Evolutionary conservation across 495 filamentous ascomycete species (phyloP).

Genomic region (Hyaloscypha hepaticicola): DNA sequence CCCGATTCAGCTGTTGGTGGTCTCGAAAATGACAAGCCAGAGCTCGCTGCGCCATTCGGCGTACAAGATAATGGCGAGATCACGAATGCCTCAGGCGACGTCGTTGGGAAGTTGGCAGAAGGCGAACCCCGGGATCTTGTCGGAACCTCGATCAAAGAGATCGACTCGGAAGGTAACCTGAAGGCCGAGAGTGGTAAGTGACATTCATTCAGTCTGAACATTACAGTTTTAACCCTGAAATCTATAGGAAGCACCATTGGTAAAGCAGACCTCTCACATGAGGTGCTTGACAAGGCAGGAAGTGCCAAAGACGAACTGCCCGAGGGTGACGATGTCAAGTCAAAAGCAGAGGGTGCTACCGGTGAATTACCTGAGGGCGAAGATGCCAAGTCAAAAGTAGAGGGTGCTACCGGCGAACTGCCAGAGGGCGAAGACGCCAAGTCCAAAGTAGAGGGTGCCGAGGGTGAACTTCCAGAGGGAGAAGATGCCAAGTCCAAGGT

Average conservation of each 20-base stretch:
- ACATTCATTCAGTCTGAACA: background rate
- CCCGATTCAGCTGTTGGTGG: conserved; percentile 22
- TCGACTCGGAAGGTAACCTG: conserved; percentile 64
- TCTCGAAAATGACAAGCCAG: conserved; percentile 21
- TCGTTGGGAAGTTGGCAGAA: conserved; percentile 58
- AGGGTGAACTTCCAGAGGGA: conserved; percentile 21
- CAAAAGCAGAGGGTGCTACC: conserved; percentile 37
- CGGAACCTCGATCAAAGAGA: conserved; percentile 57
- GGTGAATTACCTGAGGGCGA: conserved; percentile 28
- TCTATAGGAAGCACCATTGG: conserved; percentile 64
- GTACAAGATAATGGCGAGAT: conserved; percentile 57
- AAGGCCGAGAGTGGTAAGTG: conserved; percentile 58
- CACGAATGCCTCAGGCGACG: conserved; percentile 51
- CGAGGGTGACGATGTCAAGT: too few relatives aligned
- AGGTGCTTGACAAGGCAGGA: too few relatives aligned
- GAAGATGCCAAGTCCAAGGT: background rate
- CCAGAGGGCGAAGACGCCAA: background rate
- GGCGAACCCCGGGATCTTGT: conserved; percentile 61
- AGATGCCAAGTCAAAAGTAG: conserved; percentile 16
- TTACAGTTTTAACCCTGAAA: background rate
- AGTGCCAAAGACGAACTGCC: too few relatives aligned
- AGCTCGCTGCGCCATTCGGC: conserved; percentile 39
- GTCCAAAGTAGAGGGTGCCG: conserved; percentile 17
- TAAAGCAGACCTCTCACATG: conserved; percentile 69
- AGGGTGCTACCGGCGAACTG: background rate